A percentile compares a stretch with the other conserved stretches of the same genome.
Conservation (phyloP, 371 early-diverging fungal genomes). For the Catenaria anguillulae region DNA sequence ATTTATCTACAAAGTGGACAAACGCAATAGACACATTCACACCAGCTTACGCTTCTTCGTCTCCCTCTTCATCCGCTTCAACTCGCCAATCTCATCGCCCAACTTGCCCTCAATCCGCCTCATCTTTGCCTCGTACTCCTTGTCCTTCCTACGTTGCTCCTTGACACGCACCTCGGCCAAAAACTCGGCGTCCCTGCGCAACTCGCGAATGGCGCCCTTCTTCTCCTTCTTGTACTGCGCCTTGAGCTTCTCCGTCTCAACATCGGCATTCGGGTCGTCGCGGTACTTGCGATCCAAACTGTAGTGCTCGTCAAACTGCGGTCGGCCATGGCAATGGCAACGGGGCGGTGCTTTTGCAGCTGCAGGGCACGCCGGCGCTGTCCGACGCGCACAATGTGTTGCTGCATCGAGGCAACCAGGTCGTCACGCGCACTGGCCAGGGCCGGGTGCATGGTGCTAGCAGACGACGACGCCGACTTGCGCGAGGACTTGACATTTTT, state of each 20-base stretch:
- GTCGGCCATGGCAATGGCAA: constrained; percentile 78
- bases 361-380: constrained; percentile 53
- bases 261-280: constrained; percentile 49
- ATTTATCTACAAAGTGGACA: not conserved
- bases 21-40: no score
- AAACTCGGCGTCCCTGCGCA: constrained; percentile 84
- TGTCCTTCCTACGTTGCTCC: constrained; percentile 60
- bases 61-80: not conserved
- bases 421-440: constrained; percentile 8
- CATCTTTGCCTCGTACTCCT: constrained; percentile 69
- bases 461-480: constrained; percentile 7
- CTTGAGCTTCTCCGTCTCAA: constrained; percentile 56
- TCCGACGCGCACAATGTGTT: not conserved
- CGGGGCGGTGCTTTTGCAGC: constrained; percentile 67
- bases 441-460: constrained; percentile 9
- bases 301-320: constrained; percentile 70
- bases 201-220: constrained; percentile 84
- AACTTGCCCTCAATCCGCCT: constrained; percentile 57
- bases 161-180: constrained; percentile 54
- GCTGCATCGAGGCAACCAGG: constrained; percentile 4
- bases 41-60: not conserved
- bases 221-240: constrained; percentile 69
- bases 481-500: no score
- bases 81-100: constrained; percentile 28
- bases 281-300: constrained; percentile 62